Base-by-base conservation (phyloP, 2,329 filamentous ascomycete species). In the Rhinocladiella similis region DNA sequence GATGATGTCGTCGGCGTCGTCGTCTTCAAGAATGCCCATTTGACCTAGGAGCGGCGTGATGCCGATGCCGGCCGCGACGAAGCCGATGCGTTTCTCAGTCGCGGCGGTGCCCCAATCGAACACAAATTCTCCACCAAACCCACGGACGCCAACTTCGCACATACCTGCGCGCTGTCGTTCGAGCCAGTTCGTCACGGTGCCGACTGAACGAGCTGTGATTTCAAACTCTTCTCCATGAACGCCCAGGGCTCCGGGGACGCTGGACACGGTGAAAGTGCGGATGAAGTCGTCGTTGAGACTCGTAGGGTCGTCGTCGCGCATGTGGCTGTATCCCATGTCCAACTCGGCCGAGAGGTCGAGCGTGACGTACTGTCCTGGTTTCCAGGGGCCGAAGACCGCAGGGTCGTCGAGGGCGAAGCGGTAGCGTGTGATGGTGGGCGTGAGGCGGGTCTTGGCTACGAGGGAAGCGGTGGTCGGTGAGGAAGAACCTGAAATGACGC, bases 241-340 rank as follows among this genome's bases (percentile, higher is more conserved):
- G 41, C 65, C 54, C 63, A 64, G 38, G 13, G 69, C 47, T 61
- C 69, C 50, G 57, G 85, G 83, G 1, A 75, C 71, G 1, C 81
- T 89, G 1, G 87, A 89, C 0, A 96, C 80, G 1, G 91, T 96
- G 67, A 96, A 96, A 0, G 90, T 95, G 25, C 91, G 79, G 3
- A 94, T 77, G 60, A 84, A 92, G 68, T 96, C 90, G 68, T 96
- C 91, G 65, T 96, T 96, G 14, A 96, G 70, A 64, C 85, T 89
- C 61, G 80, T 80, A 4, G 91, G 91, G 63, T 95, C 90, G 55
- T 88, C 84, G 61, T 95, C 86, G 2, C 85, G 79, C 91, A 96
- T 96, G 69, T 96, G 91, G 47, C 80, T 83, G 70, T 91, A 96
- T 0, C 91, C 91, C 10, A 78, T 70, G 61, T 88, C 84, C 1